phyloP scores from a whole-genome alignment of 2,329 filamentous ascomycete species.

The Purpureocillium lavendulum region DNA sequence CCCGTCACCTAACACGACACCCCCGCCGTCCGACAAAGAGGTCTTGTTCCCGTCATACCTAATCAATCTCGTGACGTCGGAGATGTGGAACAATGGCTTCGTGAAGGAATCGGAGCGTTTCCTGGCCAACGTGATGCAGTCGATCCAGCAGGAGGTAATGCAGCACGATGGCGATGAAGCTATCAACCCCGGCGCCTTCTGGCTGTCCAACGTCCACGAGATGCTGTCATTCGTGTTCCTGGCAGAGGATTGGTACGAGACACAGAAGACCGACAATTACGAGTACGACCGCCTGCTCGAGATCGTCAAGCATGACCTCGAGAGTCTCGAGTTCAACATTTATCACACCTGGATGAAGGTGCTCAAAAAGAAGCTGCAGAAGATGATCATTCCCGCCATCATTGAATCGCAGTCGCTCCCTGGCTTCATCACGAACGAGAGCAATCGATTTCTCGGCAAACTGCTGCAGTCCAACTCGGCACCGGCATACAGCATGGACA shows the following conservation, averaged over 20 bases:
- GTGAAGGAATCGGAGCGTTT: constrained; percentile 99
- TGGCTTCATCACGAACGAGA: constrained; percentile 97
- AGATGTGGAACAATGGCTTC: constrained; percentile 99
- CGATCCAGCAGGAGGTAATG: constrained; percentile 99
- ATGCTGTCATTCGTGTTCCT: constrained; percentile 99
- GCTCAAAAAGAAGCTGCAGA: constrained; percentile 96
- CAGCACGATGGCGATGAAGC: constrained; percentile 95
- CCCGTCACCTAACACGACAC: constrained; percentile 75
- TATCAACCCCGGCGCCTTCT: constrained; percentile 95
- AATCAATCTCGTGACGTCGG: constrained; percentile 96
- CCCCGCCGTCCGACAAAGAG: constrained; percentile 94
- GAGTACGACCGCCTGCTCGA: constrained; percentile 96
- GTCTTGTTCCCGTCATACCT: constrained; percentile 97
- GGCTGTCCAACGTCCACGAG: constrained; percentile 98
- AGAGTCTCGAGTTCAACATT: constrained; percentile 98
- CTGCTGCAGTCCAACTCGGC: constrained; percentile 81
- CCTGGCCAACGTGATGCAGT: constrained; percentile 98
- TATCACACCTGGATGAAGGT: constrained; percentile 99
- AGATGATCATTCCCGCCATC: constrained; percentile 99
- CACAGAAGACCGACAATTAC: constrained; percentile 98
- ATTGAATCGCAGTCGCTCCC: constrained; percentile 98
- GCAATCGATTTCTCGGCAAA: constrained; percentile 96
- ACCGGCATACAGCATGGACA: constrained; percentile 99
- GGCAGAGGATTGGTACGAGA: constrained; percentile 98
- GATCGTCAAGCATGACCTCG: constrained; percentile 97